Evolutionary conservation across 257 asterid species (phyloP).

Genomic region (Solanum bulbocastanum): DNA sequence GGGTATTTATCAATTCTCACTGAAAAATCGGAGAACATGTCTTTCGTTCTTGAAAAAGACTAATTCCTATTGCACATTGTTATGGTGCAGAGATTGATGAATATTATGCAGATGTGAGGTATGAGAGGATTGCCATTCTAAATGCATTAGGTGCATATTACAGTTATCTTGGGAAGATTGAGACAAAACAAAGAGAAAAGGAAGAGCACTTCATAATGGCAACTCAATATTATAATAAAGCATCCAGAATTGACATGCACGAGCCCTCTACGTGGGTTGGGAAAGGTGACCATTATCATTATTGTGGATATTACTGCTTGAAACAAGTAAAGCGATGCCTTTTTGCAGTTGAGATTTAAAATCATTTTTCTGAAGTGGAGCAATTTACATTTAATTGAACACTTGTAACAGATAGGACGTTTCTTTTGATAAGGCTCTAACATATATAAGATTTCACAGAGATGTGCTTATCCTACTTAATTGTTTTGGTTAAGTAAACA

Average conservation of each 20-base stretch:
- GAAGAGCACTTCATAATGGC: conserved; percentile 92
- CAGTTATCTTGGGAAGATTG: conserved; percentile 85
- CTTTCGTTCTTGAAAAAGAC: background rate
- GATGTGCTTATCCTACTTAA: background rate
- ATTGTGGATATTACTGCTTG: background rate
- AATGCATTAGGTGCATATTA: conserved; percentile 98
- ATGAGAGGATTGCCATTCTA: conserved; percentile 91
- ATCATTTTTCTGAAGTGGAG: background rate
- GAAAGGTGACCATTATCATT: conserved; percentile 48
- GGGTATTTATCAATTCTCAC: background rate
- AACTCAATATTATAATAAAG: conserved; percentile 91
- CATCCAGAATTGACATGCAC: conserved; percentile 95
- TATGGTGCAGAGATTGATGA: conserved; percentile 87
- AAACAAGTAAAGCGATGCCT: background rate
- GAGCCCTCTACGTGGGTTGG: conserved; percentile 99
- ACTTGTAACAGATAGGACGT: background rate
- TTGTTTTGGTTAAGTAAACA: background rate
- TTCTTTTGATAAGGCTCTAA: background rate
- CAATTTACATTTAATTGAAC: background rate
- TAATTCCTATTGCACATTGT: conserved; percentile 1
- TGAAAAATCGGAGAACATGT: background rate
- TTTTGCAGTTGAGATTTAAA: background rate
- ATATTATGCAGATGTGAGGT: conserved; percentile 91
- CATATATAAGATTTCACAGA: background rate
- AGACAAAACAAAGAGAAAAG: conserved; percentile 80